Conservation (phyloP, 75 land plant species). For the Cupressus sempervirens region DNA sequence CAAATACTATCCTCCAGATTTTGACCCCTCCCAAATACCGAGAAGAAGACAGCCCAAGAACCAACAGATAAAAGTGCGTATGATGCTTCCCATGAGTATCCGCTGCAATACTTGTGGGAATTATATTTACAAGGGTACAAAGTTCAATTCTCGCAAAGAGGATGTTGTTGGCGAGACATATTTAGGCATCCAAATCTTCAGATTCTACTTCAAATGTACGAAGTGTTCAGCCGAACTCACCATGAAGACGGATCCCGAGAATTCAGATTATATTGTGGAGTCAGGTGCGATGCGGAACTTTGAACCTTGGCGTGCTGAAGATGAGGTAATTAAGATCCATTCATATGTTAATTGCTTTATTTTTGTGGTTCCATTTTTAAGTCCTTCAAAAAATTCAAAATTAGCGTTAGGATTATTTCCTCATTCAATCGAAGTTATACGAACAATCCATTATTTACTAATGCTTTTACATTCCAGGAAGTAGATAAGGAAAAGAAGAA, state of each 20-base stretch:
- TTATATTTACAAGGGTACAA: slow-evolving; percentile 90
- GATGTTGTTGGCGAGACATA: slow-evolving; percentile 81
- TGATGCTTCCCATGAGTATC: slow-evolving; percentile 97
- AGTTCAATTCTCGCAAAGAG: slow-evolving; percentile 90
- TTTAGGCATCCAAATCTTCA: slow-evolving; percentile 86
- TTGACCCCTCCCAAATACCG: slow-evolving; percentile 81
- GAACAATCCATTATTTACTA: background rate
- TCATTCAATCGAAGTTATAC: background rate
- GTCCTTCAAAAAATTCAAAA: background rate
- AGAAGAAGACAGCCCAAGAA: slow-evolving; percentile 69
- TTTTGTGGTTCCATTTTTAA: background rate
- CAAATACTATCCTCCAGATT: slow-evolving; percentile 95
- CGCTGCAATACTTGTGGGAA: slow-evolving; percentile 83
- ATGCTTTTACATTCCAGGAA: slow-evolving; percentile 32
- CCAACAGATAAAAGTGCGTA: slow-evolving; percentile 79
- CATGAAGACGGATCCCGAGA: slow-evolving; percentile 83
- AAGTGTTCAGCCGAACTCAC: slow-evolving; percentile 86
- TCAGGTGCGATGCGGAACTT: slow-evolving; percentile 86
- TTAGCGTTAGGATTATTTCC: background rate
- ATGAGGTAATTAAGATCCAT: slow-evolving; percentile 51
- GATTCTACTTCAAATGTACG: slow-evolving; percentile 93
- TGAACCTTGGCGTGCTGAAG: slow-evolving; percentile 95
- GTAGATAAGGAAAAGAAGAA: slow-evolving; percentile 61
- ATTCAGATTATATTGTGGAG: slow-evolving; percentile 90
- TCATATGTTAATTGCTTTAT: background rate